Percentiles rank a stretch among this genome's conserved stretches.
These are phyloP conservation scores for Serpula lacrymans DNA, from an alignment of 768 basidiomycete species.

Conservation along the genomic window DNA sequence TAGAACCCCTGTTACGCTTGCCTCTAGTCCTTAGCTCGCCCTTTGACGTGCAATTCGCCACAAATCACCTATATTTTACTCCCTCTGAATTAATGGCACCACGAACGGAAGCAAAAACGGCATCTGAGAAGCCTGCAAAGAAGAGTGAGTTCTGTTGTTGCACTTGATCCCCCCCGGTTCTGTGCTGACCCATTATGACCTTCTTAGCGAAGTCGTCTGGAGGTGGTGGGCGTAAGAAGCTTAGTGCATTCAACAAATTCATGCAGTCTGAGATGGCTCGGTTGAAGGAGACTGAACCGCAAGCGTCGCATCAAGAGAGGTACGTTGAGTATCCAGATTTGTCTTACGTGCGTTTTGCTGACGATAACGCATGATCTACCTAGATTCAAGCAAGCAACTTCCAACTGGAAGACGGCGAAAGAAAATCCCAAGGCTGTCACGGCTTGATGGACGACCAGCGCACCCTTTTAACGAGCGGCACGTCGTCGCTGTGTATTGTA, in stretches of 20 bases:
- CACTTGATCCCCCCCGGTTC: conserved; percentile 11
- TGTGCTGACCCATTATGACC: conserved; percentile 16
- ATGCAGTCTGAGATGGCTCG: conserved; percentile 78
- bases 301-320: conserved; percentile 73
- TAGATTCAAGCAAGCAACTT: conserved; percentile 70
- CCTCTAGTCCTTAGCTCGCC: conserved; percentile 19
- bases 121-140: conserved; percentile 47
- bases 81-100: conserved; percentile 38
- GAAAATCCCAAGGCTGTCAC: conserved; percentile 52
- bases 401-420: conserved; percentile 75
- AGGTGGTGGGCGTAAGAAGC: conserved; percentile 52
- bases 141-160: conserved; percentile 44
- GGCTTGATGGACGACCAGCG: conserved; percentile 19
- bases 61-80: conserved; percentile 8
- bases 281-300: conserved; percentile 72
- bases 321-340: no score
- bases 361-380: conserved; percentile 9
- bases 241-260: conserved; percentile 77
- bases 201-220: conserved; percentile 48
- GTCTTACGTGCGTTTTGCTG: neutral
- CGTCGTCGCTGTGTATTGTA: no score
- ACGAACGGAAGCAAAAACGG: conserved; percentile 36
- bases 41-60: conserved; percentile 4
- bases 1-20: conserved; percentile 29
- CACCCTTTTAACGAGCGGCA: no score